Conservation (phyloP, 495 filamentous ascomycete genomes). For the Penicillium egyptiacum region DNA sequence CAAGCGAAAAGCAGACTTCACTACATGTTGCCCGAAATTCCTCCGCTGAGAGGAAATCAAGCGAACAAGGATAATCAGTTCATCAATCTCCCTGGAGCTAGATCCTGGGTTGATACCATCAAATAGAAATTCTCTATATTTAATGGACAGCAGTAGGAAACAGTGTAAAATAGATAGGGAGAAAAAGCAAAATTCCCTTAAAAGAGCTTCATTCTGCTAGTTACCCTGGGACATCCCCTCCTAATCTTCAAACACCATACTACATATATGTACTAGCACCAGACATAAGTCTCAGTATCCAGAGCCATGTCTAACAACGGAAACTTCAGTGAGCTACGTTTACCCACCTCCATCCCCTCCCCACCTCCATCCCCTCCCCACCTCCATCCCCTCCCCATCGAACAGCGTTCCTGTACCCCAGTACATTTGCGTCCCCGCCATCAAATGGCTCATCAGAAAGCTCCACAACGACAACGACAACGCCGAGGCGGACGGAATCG, state of each 20-base stretch:
- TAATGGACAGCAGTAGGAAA: not conserved
- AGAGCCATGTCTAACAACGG: not conserved
- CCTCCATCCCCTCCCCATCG: not conserved
- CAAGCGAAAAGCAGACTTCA: too few relatives aligned
- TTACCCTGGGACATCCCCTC: not conserved
- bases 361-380: not conserved
- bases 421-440: not conserved
- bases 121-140: not conserved
- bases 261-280: not conserved
- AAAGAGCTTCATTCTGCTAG: not conserved
- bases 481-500: not conserved
- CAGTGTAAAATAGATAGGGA: not conserved
- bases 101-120: not conserved
- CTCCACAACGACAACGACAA: not conserved
- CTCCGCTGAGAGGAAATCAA: too few relatives aligned
- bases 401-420: not conserved
- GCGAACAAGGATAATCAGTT: too few relatives aligned
- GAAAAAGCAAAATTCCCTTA: not conserved
- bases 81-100: too few relatives aligned
- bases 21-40: too few relatives aligned
- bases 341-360: not conserved
- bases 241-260: not conserved
- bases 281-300: not conserved
- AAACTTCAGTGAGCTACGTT: not conserved
- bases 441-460: not conserved